Conservation (phyloP, 2,329 filamentous ascomycete genomes). For the Dryadomyces quercivorus region DNA sequence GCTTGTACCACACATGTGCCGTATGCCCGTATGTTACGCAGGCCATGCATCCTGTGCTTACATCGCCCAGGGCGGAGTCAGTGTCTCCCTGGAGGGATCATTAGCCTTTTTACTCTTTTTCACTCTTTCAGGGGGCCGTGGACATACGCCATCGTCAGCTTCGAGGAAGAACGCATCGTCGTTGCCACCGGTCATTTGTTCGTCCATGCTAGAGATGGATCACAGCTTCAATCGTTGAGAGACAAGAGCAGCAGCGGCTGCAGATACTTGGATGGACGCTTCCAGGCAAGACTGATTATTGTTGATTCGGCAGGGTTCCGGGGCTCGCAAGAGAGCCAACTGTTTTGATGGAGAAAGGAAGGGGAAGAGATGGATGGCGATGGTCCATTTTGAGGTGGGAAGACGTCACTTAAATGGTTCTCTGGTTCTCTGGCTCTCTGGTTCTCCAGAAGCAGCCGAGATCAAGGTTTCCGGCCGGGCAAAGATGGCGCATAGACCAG, state of each 20-base stretch:
- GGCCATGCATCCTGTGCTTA: conserved; percentile 6
- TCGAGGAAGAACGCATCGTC: not conserved
- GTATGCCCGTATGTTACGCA: no score
- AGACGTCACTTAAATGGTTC: not conserved
- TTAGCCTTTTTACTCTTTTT: not conserved
- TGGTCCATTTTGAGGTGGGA: not conserved
- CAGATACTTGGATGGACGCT: conserved; percentile 11
- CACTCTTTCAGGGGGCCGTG: not conserved
- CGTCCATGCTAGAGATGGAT: not conserved
- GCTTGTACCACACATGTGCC: not conserved
- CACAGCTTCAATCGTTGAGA: not conserved
- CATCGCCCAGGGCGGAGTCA: conserved; percentile 19
- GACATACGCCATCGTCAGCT: conserved; percentile 4
- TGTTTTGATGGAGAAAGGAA: not conserved
- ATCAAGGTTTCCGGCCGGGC: not conserved
- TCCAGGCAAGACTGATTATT: conserved; percentile 3
- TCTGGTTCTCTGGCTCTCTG: no score
- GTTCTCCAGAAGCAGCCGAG: not conserved
- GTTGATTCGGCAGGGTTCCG: no score
- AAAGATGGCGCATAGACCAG: no score
- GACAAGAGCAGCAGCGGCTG: conserved; percentile 11
- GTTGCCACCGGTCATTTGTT: not conserved
- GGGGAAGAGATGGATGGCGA: not conserved
- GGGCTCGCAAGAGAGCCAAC: no score
- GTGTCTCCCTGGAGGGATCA: not conserved